Conservation (phyloP, 2,329 filamentous ascomycete genomes). For the Stagonosporopsis tanaceti region DNA sequence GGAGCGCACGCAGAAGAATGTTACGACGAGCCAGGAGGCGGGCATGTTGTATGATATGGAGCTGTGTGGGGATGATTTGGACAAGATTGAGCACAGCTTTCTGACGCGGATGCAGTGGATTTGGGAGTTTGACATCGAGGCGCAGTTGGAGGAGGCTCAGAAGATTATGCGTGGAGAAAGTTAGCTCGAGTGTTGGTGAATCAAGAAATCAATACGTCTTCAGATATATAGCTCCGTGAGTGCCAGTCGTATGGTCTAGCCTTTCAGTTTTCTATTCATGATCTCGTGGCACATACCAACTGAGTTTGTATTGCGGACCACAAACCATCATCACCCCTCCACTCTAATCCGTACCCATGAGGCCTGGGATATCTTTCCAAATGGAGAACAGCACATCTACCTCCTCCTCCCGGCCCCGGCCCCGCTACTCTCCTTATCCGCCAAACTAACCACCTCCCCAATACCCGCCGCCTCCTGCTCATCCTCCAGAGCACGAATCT, state of each 20-base stretch:
- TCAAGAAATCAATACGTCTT: too few species aligned
- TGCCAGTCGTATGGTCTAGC: too few species aligned
- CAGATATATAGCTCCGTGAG: too few species aligned
- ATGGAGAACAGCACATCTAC: constrained; percentile 18
- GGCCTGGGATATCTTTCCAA: too few species aligned
- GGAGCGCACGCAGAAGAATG: constrained; percentile 40
- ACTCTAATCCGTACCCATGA: too few species aligned
- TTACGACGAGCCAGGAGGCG: constrained; percentile 40
- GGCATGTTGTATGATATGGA: constrained; percentile 53
- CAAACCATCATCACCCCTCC: too few species aligned
- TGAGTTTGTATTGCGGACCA: too few species aligned
- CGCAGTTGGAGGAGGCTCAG: constrained; percentile 44
- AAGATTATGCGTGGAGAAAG: constrained; percentile 30
- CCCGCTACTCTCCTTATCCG: constrained; percentile 67
- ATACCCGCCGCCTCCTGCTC: constrained; percentile 96
- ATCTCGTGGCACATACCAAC: too few species aligned
- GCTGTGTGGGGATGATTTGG: constrained; percentile 48
- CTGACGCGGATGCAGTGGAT: constrained; percentile 50
- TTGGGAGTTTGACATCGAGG: constrained; percentile 51
- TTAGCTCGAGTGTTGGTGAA: constrained; percentile 1
- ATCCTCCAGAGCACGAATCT: constrained; percentile 89
- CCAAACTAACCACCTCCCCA: constrained; percentile 88
- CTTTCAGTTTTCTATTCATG: too few species aligned
- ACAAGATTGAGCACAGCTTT: constrained; percentile 47
- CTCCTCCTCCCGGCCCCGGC: constrained; percentile 47